phyloP scores from a whole-genome alignment of 2,329 filamentous ascomycete genomes.

The Geosmithia putterillii region DNA sequence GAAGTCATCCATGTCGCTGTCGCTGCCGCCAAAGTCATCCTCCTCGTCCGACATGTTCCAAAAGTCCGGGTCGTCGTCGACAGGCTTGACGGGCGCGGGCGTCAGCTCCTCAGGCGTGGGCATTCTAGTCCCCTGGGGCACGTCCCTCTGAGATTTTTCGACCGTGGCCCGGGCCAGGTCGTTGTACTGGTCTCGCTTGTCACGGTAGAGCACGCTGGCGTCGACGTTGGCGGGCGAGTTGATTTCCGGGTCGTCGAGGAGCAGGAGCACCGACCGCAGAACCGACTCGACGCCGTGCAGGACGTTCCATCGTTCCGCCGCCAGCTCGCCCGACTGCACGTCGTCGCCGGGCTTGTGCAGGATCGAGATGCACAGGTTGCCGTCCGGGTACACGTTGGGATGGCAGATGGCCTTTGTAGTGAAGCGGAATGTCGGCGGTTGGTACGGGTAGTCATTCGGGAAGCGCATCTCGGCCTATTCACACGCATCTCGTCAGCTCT shows the following conservation, averaged over 20 bases:
- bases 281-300: conserved; percentile 92
- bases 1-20: conserved; percentile 51
- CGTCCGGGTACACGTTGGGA: conserved; percentile 87
- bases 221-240: conserved; percentile 92
- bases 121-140: conserved; percentile 71
- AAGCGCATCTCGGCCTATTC: conserved; percentile 71
- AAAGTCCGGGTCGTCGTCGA: conserved; percentile 66
- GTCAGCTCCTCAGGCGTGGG: conserved; percentile 57
- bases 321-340: conserved; percentile 78
- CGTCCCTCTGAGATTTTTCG: conserved; percentile 62
- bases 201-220: conserved; percentile 74
- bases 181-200: conserved; percentile 58
- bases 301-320: conserved; percentile 88
- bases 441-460: conserved; percentile 77
- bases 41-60: conserved; percentile 70
- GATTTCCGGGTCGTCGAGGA: conserved; percentile 89
- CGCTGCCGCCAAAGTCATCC: conserved; percentile 66
- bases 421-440: conserved; percentile 83
- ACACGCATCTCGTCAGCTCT: not conserved
- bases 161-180: conserved; percentile 56
- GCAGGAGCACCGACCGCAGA: conserved; percentile 78
- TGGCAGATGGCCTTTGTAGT: conserved; percentile 64
- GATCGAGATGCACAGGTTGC: conserved; percentile 91
- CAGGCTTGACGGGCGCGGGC: conserved; percentile 44
- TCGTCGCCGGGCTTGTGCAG: conserved; percentile 88